Evolutionary conservation across 345 rosid species (phyloP), one percentile per base, ranked within the genome.

Genomic region (Salix suchowensis): DNA sequence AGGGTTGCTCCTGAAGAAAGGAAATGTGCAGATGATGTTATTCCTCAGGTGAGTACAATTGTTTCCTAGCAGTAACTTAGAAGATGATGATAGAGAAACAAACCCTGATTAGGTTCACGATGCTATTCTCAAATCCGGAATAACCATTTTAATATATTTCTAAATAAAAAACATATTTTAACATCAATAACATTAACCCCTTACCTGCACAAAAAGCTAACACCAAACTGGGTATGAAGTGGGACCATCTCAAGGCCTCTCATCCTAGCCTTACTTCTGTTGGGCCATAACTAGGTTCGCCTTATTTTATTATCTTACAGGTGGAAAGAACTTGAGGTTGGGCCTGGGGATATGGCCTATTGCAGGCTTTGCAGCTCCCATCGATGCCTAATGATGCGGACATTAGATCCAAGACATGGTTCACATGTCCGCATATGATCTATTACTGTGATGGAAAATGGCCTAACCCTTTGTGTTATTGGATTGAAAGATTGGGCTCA

Each of bases 341-440:
- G 98, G 78, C 37, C 91, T 92, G 98, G 99, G 98, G 65, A n/a
- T 90, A 74, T 85, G 99, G 99, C 71, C 87, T 91, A 66, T 87
- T 96, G 82, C 24, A 24, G 24, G 24, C 24, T 24, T 24, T 24
- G 24, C 92, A 89, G 84, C 90, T 96, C 62, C 97, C 98, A 40
- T 85, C 92, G 61, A 90, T 91, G 94, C 84, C 95, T 0, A 5
- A 34, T 0, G 36, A 34, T 5, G 36, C 1, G 36, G 6, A 34
- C 36, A 34, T 34, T 34, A 4, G 36, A 34, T 34, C 36, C 36
- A 34, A 4, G 36, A 34, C 36, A 34, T 34, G 36, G 36, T 34
- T 34, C 36, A 34, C 36, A 34, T 34, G 36, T 34, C 36, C 36
- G 0, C 36, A 34, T 34, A 34, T 34, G 36, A 34, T 34, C 6